Percentiles rank a stretch among this genome's conserved stretches.
Evolutionary conservation across 2,329 filamentous ascomycete species (phyloP).

Genomic region (Endoconidiophora laricicola): DNA sequence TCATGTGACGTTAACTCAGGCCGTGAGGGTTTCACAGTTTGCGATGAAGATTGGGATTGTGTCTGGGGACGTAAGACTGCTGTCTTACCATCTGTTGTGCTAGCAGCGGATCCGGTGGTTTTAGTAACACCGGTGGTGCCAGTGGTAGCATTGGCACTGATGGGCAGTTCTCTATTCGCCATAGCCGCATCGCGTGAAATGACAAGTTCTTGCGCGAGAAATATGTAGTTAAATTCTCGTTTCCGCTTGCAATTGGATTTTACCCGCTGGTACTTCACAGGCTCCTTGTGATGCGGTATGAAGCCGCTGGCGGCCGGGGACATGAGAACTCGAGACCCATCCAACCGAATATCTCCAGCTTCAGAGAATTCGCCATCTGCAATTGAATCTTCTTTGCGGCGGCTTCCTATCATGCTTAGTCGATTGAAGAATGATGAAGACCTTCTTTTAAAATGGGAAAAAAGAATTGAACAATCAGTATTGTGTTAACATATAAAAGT

Average conservation of each 20-base stretch:
- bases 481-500: background rate
- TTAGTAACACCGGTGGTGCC: slow-evolving; percentile 11
- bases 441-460: slow-evolving; percentile 40
- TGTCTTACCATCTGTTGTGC: no score
- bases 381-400: slow-evolving; percentile 8
- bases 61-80: background rate
- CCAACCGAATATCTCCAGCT: slow-evolving; percentile 47
- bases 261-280: slow-evolving; percentile 80
- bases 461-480: background rate
- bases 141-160: background rate
- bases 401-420: slow-evolving; percentile 40
- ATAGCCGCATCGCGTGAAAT: slow-evolving; percentile 18
- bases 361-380: slow-evolving; percentile 66
- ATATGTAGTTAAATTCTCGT: slow-evolving; percentile 70
- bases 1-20: slow-evolving; percentile 22
- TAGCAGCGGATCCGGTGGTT: slow-evolving; percentile 19
- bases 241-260: slow-evolving; percentile 64
- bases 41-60: background rate
- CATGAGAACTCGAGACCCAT: slow-evolving; percentile 52
- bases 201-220: slow-evolving; percentile 78
- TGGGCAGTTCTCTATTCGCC: slow-evolving; percentile 2
- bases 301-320: slow-evolving; percentile 48
- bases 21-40: background rate
- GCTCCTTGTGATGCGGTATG: slow-evolving; percentile 73
- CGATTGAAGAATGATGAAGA: slow-evolving; percentile 80